Base-by-base conservation (phyloP, 371 early-diverging fungal species). In the Apophysomyces elegans region DNA sequence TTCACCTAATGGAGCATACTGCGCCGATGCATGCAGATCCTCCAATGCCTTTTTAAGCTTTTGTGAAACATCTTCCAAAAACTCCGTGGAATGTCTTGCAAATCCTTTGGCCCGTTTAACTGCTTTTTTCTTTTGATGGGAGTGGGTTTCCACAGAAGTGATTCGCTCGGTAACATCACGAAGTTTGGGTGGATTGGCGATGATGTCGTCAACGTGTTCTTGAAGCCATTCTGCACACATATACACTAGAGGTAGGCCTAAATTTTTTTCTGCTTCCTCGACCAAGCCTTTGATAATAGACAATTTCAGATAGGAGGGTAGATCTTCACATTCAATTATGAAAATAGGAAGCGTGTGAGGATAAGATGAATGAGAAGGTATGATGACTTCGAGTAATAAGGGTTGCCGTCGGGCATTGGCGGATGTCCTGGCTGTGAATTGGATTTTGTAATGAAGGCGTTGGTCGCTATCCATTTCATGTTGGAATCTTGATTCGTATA, bases 281-380 rank as follows among this genome's bases (percentile, higher is more conserved):
- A 87, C 77, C 0, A 93, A 67, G 21, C 78, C 82, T 61, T 84
- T 81, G 32, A 90, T 83, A 8, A 90, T 75, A 21, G 88, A 83
- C 36, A 92, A 78, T 37, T 89, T 85, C 21, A 93, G 79, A 68
- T 91, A 93, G 1, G 90, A 85, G 0, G 95, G 93, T 26, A 93
- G 68, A 14, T 65, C 69, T 7, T 80, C 84, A 63, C 90, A 87
- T 13, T 80, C 65, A 37, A 94, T 72, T 9, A 87, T 77, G 59
- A 93, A 82, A 0, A 87, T 75, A 0, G 93, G 93, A n/a, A 82
- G 71, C 21, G 77, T 66, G 58, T 83, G 79, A 0, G 95, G 95
- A 63, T 94, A 94, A 11, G 58, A 68, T 1, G 86, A 83, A 3
- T 69, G 59, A 1, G 70, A 50, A 7, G 90, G 83, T 41, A 91